Conservation (phyloP, 345 rosid genomes). For the Alliaria petiolata region DNA sequence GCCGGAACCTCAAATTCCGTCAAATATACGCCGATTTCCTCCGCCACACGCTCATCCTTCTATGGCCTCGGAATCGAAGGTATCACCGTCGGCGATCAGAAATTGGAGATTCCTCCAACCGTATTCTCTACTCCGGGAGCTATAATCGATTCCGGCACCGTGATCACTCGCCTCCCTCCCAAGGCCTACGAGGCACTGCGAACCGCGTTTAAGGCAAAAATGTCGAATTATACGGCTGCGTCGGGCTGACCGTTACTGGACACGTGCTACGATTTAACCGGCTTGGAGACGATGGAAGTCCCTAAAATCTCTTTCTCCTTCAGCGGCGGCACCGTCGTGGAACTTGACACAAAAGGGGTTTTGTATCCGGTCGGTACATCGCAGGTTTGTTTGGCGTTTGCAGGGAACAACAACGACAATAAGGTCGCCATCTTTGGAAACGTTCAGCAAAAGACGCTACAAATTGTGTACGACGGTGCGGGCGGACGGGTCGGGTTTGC, state of each 20-base stretch:
- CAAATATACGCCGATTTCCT: constrained; percentile 54
- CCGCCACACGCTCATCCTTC: constrained; percentile 18
- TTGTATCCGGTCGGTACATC: constrained; percentile 24
- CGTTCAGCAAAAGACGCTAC: constrained; percentile 56
- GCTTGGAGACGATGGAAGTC: neutral
- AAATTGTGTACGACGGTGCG: constrained; percentile 59
- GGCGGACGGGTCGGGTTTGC: constrained; percentile 59
- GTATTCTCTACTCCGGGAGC: constrained; percentile 40
- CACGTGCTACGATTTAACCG: constrained; percentile 68
- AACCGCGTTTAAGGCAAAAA: constrained; percentile 36
- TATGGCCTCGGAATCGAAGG: constrained; percentile 54
- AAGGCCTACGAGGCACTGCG: constrained; percentile 45
- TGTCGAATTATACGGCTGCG: constrained; percentile 51
- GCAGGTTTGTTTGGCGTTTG: constrained; percentile 73
- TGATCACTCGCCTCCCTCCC: constrained; percentile 62
- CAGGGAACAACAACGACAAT: constrained; percentile 39
- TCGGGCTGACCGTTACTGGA: constrained; percentile 42
- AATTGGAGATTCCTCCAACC: constrained; percentile 37
- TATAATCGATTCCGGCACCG: constrained; percentile 82
- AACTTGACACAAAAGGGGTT: constrained; percentile 34
- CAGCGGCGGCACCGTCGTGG: constrained; percentile 35
- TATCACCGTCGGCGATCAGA: constrained; percentile 43
- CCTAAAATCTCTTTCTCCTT: constrained; percentile 52
- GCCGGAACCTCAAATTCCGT: constrained; percentile 32
- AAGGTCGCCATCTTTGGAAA: constrained; percentile 55